A percentile compares a stretch with the other conserved stretches of the same genome.
These are phyloP conservation scores for Ustilago sp. DNA, from an alignment of 1,284 basidiomycete species.

Conservation along the genomic window DNA sequence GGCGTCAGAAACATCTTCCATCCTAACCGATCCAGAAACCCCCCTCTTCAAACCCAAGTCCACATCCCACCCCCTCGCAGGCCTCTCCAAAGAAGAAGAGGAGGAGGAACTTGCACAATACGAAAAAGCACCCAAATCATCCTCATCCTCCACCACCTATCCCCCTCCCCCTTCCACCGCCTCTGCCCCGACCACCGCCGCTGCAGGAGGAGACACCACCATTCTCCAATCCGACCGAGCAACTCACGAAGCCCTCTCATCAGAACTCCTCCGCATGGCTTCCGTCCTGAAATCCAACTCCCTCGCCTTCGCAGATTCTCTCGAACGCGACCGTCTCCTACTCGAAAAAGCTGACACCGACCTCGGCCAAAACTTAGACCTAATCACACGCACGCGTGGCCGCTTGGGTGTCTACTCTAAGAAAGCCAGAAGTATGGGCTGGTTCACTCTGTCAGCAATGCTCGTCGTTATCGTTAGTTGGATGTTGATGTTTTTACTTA, in stretches of 20 bases:
- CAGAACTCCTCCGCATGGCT: slow-evolving; percentile 68
- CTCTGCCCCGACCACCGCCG: not conserved
- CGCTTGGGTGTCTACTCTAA: slow-evolving; percentile 63
- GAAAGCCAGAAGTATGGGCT: slow-evolving; percentile 66
- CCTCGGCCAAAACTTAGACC: slow-evolving; percentile 59
- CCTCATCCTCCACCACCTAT: not conserved
- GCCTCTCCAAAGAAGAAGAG: slow-evolving; percentile 10
- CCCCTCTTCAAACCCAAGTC: slow-evolving; percentile 9
- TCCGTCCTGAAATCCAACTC: slow-evolving; percentile 62
- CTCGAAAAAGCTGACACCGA: slow-evolving; percentile 61
- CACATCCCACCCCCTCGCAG: slow-evolving; percentile 13
- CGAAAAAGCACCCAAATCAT: slow-evolving; percentile 10
- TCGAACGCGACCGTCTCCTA: slow-evolving; percentile 65
- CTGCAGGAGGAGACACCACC: slow-evolving; percentile 21
- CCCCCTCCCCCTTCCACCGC: not conserved
- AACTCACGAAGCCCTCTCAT: slow-evolving; percentile 64
- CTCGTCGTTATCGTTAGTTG: slow-evolving; percentile 62
- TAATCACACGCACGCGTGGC: slow-evolving; percentile 68
- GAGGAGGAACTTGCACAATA: slow-evolving; percentile 29
- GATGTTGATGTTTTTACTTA: slow-evolving; percentile 67
- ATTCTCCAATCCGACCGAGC: slow-evolving; percentile 58
- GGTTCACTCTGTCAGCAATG: slow-evolving; percentile 64
- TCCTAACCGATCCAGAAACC: slow-evolving; percentile 43
- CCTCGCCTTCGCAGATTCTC: slow-evolving; percentile 61
- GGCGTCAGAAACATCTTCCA: slow-evolving; percentile 30